Percentiles rank a stretch among this genome's conserved stretches.
phyloP scores from a whole-genome alignment of 345 rosid species.

The Garcia nutans region DNA sequence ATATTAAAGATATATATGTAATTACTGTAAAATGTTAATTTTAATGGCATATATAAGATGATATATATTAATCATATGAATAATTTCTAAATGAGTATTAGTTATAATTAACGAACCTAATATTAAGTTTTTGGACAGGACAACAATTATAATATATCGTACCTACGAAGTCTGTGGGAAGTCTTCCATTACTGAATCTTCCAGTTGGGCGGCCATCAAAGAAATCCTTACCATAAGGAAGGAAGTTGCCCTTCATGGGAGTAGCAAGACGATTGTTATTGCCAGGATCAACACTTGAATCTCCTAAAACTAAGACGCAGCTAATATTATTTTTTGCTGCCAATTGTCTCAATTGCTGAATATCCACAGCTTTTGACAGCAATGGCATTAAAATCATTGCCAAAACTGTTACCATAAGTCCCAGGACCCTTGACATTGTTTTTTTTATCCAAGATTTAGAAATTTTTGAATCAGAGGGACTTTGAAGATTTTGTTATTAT shows the following conservation, averaged over 20 bases:
- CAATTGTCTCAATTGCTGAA: constrained; percentile 29
- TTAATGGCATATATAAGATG: too few species aligned
- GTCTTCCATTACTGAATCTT: constrained; percentile 64
- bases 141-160: background rate
- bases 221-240: constrained; percentile 72
- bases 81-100: too few species aligned
- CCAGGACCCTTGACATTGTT: background rate
- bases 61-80: too few species aligned
- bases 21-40: too few species aligned
- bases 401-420: constrained; percentile 7
- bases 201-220: constrained; percentile 58
- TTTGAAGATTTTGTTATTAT: background rate
- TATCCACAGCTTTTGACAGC: constrained; percentile 31
- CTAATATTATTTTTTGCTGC: constrained; percentile 56
- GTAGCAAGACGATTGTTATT: constrained; percentile 61
- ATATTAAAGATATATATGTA: too few species aligned
- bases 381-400: constrained; percentile 17
- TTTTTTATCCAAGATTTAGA: background rate
- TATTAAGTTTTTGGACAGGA: too few species aligned
- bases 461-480: too few species aligned
- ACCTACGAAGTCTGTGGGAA: constrained; percentile 74
- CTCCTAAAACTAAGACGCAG: constrained; percentile 72
- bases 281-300: constrained; percentile 84
- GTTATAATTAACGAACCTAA: too few species aligned
- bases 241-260: constrained; percentile 52